Base-by-base conservation (phyloP, 2,329 filamentous ascomycete genomes). In the Nannizziopsis arthrosporioides region DNA sequence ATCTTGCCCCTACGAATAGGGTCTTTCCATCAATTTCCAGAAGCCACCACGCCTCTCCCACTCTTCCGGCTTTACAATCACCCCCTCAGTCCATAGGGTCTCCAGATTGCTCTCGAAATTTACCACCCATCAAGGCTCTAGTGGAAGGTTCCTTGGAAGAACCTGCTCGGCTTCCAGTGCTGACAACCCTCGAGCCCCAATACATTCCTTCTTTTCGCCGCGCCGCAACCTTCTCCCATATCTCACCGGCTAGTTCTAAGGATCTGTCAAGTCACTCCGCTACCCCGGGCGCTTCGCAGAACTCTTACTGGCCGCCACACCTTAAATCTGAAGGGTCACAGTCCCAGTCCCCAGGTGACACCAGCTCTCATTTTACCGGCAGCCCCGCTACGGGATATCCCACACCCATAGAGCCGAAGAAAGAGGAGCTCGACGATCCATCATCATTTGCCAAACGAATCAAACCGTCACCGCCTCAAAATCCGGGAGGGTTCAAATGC, bases 401-500 rank as follows among this genome's bases (percentile, higher is more conserved):
- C 7, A 69, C 66, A 2, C 67, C 67, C 10, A 65, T 58, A 9
- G 67, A 69, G 37, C 62, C 49, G 15, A 41, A 40, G 19, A 53
- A 53, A 22, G 49, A 45, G 11, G 14, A 38, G 18, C 22, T 42
- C n/a, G 50, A 54, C 7, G 44, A 44, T 32, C 19, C 27, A 1
- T 11, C 36, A 41, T 42, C 39, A 11, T 30, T 19, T 14, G 22
- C 38, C 37, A 46, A 50, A 30, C 48, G 43, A n/a, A 17, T 37
- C 11, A 57, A 59, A 35, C 17, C 58, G n/a, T 63, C 58, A 44
- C 57, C 56, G 11, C 51, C 56, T 1, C 48, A 58, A 7, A 46
- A 57, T 9, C 52, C 59, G 31, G 66, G 61, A 8, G 59, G 58
- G 15, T 76, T 70, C 62, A 73, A 73, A 55, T 82, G 78, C 55